Percentiles rank a stretch among this genome's conserved stretches.
Evolutionary conservation across 345 rosid genomes (phyloP).

Genomic region (Acer yangbiense): DNA sequence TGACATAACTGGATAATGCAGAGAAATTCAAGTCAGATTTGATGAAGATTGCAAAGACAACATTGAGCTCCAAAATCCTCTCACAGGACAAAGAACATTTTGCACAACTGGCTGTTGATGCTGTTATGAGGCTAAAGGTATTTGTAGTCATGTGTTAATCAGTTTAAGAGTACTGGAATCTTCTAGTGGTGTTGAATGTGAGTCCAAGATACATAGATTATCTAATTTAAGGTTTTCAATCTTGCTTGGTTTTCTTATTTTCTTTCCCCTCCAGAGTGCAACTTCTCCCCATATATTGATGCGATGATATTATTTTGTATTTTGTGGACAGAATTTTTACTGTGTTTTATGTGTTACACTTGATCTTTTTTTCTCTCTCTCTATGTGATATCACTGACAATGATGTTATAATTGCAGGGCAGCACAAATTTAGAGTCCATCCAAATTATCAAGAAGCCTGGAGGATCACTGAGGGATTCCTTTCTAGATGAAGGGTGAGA

Average conservation of each 20-base stretch:
- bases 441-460: constrained; percentile 97
- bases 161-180: not conserved
- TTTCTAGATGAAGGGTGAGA: constrained; percentile 98
- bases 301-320: not conserved
- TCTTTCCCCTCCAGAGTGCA: not conserved
- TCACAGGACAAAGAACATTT: constrained; percentile 94
- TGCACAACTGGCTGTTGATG: constrained; percentile 89
- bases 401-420: constrained; percentile 55
- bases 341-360: not conserved
- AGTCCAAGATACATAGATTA: not conserved
- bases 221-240: not conserved
- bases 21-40: constrained; percentile 84
- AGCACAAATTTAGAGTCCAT: constrained; percentile 96
- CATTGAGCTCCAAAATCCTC: constrained; percentile 88
- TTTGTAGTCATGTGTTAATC: not conserved
- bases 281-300: not conserved
- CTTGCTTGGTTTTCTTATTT: not conserved
- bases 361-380: not conserved
- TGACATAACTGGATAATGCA: constrained; percentile 43
- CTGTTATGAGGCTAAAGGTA: constrained; percentile 91
- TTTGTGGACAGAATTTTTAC: not conserved
- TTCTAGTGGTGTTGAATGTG: not conserved
- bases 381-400: not conserved
- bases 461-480: constrained; percentile 91
- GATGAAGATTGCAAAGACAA: constrained; percentile 91